A percentile compares a stretch with the other conserved stretches of the same genome.
Evolutionary conservation across 2,329 filamentous ascomycete species (phyloP).

Genomic region (Talaromyces rugulosus): DNA sequence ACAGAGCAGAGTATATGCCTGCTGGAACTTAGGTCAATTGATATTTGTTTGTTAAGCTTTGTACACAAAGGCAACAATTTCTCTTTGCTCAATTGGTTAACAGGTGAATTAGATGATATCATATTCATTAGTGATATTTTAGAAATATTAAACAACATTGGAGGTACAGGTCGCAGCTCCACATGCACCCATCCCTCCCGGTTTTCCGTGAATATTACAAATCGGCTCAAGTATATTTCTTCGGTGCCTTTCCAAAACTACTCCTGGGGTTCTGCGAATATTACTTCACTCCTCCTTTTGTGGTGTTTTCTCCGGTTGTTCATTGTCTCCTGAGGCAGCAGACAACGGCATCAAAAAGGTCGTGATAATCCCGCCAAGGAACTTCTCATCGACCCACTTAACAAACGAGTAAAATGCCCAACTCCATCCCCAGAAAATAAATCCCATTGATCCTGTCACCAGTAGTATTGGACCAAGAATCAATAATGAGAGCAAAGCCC

Average conservation of each 20-base stretch:
- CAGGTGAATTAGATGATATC: not conserved
- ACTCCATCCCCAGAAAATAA: slow-evolving; percentile 27
- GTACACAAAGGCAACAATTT: not conserved
- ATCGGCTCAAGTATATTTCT: not conserved
- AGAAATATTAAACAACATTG: not conserved
- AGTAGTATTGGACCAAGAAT: slow-evolving; percentile 27
- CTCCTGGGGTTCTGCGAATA: too few species aligned
- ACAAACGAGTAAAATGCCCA: slow-evolving; percentile 26
- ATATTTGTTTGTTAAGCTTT: too few species aligned
- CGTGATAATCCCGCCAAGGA: slow-evolving; percentile 22
- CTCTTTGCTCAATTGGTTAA: not conserved
- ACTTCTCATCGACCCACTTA: slow-evolving; percentile 22
- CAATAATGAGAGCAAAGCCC: slow-evolving; percentile 27
- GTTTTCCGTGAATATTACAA: not conserved
- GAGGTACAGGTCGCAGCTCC: not conserved
- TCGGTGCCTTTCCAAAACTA: not conserved
- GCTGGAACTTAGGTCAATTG: too few species aligned
- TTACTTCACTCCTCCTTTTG: not conserved
- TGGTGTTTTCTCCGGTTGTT: not conserved
- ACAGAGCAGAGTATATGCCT: too few species aligned
- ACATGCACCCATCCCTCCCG: not conserved
- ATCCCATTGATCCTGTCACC: slow-evolving; percentile 26
- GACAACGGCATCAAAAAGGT: slow-evolving; percentile 20
- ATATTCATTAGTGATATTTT: not conserved
- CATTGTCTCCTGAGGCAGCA: not conserved